A percentile compares a stretch with the other conserved stretches of the same genome.
Conservation (phyloP, 306 rosid genomes). For the Rosa lucieae region DNA sequence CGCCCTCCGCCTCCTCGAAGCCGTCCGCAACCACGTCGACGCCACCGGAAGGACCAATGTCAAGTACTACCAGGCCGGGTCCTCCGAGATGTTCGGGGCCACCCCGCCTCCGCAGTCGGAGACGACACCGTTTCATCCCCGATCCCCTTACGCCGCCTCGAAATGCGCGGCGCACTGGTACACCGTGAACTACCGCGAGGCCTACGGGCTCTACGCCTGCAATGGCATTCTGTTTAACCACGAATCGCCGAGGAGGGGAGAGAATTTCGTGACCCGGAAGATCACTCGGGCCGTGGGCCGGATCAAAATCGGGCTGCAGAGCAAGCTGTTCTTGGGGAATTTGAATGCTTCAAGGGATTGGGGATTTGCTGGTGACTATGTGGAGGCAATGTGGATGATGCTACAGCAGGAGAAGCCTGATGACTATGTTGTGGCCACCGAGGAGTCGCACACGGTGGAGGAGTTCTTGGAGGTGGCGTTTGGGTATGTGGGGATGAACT, state of each 20-base stretch:
- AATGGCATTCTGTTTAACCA: constrained; percentile 94
- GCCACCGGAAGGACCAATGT: constrained; percentile 66
- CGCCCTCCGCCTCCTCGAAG: constrained; percentile 86
- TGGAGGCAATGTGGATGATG: constrained; percentile 99
- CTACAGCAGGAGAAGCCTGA: constrained; percentile 95
- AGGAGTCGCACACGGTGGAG: constrained; percentile 91
- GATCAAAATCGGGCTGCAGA: constrained; percentile 91
- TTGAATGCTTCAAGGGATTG: constrained; percentile 88
- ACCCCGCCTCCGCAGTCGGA: constrained; percentile 93
- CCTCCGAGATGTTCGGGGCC: constrained; percentile 93
- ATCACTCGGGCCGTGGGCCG: constrained; percentile 91
- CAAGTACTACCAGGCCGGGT: constrained; percentile 94
- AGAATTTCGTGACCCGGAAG: constrained; percentile 96
- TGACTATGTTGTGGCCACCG: constrained; percentile 95
- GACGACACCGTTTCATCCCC: constrained; percentile 84
- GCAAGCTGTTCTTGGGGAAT: constrained; percentile 79
- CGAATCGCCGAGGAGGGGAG: constrained; percentile 86
- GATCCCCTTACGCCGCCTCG: constrained; percentile 94
- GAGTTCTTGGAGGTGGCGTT: constrained; percentile 86
- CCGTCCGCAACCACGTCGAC: constrained; percentile 85
- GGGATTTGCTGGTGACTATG: constrained; percentile 98
- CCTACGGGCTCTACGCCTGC: constrained; percentile 84
- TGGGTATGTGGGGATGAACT: constrained; percentile 76
- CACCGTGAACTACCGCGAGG: constrained; percentile 96
- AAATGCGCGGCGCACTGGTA: constrained; percentile 99